Evolutionary conservation across 2,329 filamentous ascomycete genomes (phyloP).

Genomic region (Apiospora phragmitis): DNA sequence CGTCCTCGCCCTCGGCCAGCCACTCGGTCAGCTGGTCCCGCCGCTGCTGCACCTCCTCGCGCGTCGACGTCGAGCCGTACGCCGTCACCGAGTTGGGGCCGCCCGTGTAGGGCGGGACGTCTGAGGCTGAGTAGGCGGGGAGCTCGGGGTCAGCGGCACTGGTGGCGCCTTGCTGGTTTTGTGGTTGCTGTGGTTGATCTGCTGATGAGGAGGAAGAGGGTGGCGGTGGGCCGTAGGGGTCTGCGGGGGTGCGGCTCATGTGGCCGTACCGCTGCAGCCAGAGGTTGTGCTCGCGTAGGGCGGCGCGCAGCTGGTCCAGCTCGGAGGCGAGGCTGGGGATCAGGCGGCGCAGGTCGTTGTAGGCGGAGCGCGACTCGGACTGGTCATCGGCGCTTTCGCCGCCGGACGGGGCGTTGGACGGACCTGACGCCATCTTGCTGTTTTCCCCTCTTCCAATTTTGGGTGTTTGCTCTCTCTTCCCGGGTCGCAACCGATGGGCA

Average conservation of each 20-base stretch:
- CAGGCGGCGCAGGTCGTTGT: conserved; percentile 28
- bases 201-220: no score
- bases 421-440: conserved; percentile 11
- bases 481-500: not conserved
- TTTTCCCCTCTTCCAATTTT: not conserved
- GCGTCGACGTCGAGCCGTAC: conserved; percentile 19
- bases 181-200: not conserved
- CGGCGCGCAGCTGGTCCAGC: conserved; percentile 29
- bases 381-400: not conserved
- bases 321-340: conserved; percentile 29
- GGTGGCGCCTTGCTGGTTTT: not conserved
- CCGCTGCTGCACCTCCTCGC: conserved; percentile 28
- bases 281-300: conserved; percentile 31
- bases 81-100: conserved; percentile 25
- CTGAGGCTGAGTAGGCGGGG: conserved; percentile 28
- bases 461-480: not conserved
- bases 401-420: conserved; percentile 1
- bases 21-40: conserved; percentile 30
- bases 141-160: conserved; percentile 20
- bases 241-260: conserved; percentile 12
- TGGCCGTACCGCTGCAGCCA: conserved; percentile 31
- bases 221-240: conserved; percentile 13
- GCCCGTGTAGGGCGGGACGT: conserved; percentile 28
- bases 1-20: conserved; percentile 30
- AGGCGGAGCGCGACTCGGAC: conserved; percentile 22